Evolutionary conservation across 2,329 filamentous ascomycete genomes (phyloP).

Genomic region (Fusarium sp.): DNA sequence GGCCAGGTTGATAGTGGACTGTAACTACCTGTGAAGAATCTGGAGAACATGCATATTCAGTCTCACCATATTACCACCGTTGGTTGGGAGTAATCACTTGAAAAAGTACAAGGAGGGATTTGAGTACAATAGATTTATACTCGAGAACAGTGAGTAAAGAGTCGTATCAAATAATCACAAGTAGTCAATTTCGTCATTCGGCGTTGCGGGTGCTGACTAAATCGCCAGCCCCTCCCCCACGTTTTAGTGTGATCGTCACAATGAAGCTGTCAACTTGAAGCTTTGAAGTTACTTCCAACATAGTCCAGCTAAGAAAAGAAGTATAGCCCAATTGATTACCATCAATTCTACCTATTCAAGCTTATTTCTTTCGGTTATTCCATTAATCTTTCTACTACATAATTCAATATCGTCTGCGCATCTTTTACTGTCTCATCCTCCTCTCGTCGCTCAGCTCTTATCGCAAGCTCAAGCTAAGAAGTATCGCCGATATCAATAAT

Average conservation of each 20-base stretch:
- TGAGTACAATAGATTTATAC: no score
- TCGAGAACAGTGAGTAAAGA: no score
- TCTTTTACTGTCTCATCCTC: not conserved
- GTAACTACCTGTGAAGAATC: not conserved
- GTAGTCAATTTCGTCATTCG: constrained; percentile 37
- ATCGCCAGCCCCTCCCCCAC: constrained; percentile 37
- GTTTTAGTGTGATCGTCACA: constrained; percentile 6
- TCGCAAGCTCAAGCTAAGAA: not conserved
- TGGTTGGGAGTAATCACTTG: no score
- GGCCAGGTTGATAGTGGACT: not conserved
- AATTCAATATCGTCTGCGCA: not conserved
- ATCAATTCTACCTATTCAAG: no score
- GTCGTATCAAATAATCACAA: not conserved
- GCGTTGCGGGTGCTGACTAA: constrained; percentile 44
- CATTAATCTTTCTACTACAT: not conserved
- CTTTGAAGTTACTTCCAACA: not conserved
- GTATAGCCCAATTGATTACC: not conserved
- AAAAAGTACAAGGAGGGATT: no score
- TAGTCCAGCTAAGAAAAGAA: not conserved
- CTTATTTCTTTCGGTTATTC: not conserved
- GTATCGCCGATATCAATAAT: constrained; percentile 17
- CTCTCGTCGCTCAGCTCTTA: constrained; percentile 3
- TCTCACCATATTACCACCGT: not conserved
- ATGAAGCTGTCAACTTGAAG: constrained; percentile 31
- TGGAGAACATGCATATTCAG: not conserved